A percentile compares a stretch with the other conserved stretches of the same genome.
Evolutionary conservation across 345 rosid genomes (phyloP).

Genomic region (Pistacia atlantica): DNA sequence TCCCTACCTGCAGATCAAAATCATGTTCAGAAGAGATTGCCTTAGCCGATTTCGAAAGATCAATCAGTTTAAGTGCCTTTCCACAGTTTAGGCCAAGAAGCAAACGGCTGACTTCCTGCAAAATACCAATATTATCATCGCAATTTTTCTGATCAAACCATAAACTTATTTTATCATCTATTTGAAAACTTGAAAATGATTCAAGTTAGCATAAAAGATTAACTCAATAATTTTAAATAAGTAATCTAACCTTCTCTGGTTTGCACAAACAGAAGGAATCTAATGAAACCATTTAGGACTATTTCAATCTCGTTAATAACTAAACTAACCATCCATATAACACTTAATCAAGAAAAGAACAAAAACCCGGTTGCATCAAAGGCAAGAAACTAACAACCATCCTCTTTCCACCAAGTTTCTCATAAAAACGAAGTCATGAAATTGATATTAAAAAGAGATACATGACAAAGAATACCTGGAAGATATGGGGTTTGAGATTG

Average conservation of each 20-base stretch:
- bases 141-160: neutral
- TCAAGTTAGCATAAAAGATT: neutral
- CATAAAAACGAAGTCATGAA: too few species aligned
- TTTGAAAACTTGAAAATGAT: neutral
- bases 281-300: neutral
- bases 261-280: neutral
- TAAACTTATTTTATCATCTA: neutral
- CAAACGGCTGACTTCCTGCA: conserved; percentile 84
- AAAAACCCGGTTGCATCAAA: conserved; percentile 1
- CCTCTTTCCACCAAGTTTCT: neutral
- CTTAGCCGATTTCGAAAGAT: conserved; percentile 54
- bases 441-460: neutral
- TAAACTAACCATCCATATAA: neutral
- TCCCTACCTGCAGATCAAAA: conserved; percentile 81
- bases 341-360: neutral
- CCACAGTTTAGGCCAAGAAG: conserved; percentile 84
- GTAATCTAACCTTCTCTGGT: neutral
- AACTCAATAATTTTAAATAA: neutral
- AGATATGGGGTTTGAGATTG: conserved; percentile 81
- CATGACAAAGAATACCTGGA: conserved; percentile 45
- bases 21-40: conserved; percentile 55
- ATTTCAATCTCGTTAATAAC: neutral
- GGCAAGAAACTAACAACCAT: neutral
- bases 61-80: conserved; percentile 45
- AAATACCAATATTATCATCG: conserved; percentile 17